Evolutionary conservation across 768 basidiomycete genomes (phyloP).

Genomic region (Naematelia encephala): DNA sequence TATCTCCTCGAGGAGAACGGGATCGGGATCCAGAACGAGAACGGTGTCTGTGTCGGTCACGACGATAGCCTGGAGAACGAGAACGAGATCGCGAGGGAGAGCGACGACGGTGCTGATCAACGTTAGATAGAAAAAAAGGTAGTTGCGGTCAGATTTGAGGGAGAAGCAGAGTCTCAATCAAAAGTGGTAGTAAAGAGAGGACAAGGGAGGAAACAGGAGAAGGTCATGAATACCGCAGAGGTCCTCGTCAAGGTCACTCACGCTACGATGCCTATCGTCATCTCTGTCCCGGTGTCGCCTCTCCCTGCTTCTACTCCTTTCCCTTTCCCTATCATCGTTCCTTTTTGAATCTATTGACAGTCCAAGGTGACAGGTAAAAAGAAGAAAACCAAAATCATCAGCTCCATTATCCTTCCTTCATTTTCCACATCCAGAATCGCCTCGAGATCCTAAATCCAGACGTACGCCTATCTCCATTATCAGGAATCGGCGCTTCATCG

Average conservation of each 20-base stretch:
- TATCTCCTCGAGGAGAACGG: conserved; percentile 59
- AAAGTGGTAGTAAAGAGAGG: no score
- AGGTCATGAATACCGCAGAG: conserved; percentile 10
- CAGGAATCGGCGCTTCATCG: conserved; percentile 37
- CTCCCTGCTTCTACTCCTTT: conserved; percentile 37
- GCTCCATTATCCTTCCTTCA: conserved; percentile 1
- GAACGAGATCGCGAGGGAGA: conserved; percentile 54
- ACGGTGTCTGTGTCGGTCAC: conserved; percentile 25
- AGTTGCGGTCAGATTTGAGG: no score
- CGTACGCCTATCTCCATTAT: conserved; percentile 30
- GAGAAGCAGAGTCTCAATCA: no score
- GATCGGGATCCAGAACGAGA: conserved; percentile 58
- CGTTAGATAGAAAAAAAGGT: no score
- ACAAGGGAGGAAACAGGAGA: conserved; percentile 1
- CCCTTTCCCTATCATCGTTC: conserved; percentile 23
- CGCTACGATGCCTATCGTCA: conserved; percentile 54
- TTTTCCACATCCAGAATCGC: conserved; percentile 8
- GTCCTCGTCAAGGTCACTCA: conserved; percentile 53
- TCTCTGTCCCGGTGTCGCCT: conserved; percentile 46
- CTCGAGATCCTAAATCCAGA: conserved; percentile 8
- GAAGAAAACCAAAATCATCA: neutral
- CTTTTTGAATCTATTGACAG: neutral
- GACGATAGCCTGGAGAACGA: conserved; percentile 41
- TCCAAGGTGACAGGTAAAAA: neutral
- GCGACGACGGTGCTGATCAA: conserved; percentile 56